phyloP scores from a whole-genome alignment of 192 early-diverging fungal species.

The Coemansia sp. region DNA sequence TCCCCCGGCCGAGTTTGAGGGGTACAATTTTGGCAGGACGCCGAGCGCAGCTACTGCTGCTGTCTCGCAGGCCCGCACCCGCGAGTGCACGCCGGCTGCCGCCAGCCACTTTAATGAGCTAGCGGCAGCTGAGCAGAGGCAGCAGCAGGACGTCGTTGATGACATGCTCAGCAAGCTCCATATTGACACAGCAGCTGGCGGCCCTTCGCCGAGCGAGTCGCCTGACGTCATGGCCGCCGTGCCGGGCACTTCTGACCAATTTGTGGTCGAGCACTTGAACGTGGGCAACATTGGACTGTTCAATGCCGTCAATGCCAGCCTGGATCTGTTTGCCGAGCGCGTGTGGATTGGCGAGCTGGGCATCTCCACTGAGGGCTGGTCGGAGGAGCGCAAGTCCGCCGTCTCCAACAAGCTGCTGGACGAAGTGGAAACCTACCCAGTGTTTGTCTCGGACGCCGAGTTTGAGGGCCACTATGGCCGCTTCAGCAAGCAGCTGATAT shows the following conservation, averaged over 20 bases:
- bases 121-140: background rate
- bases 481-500: constrained; percentile 96
- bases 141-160: constrained; percentile 3
- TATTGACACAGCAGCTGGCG: constrained; percentile 2
- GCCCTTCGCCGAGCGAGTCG: background rate
- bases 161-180: constrained; percentile 16
- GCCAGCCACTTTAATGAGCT: constrained; percentile 1
- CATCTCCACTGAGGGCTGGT: constrained; percentile 67
- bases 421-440: constrained; percentile 70
- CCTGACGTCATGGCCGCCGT: constrained; percentile 16
- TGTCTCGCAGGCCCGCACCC: background rate
- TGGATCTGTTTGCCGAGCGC: constrained; percentile 56
- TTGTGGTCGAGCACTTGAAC: constrained; percentile 70
- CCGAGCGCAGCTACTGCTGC: background rate
- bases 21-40: background rate
- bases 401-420: constrained; percentile 61
- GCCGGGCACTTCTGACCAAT: constrained; percentile 46
- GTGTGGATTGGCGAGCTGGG: constrained; percentile 79
- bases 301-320: constrained; percentile 79
- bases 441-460: constrained; percentile 76
- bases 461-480: constrained; percentile 90
- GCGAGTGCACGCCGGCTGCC: constrained; percentile 2
- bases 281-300: constrained; percentile 94
- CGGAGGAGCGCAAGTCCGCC: constrained; percentile 58
- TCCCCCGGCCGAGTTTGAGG: background rate